A percentile compares a stretch with the other conserved stretches of the same genome.
Evolutionary conservation across 1,139 yeast species (phyloP).

Genomic region (Candida glucosophila): DNA sequence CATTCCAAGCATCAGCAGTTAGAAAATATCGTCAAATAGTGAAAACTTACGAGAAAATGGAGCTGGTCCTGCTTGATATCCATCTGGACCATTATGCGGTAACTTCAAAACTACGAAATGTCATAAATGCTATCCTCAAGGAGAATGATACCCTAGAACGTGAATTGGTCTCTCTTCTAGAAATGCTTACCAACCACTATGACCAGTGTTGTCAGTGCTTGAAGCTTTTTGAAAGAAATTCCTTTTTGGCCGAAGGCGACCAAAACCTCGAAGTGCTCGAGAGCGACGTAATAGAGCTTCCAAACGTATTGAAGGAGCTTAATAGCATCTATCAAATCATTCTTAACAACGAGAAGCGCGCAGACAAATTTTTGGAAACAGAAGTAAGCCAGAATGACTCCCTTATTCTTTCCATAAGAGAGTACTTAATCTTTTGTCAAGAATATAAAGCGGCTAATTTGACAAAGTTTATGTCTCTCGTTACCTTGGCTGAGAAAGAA

Average conservation of each 20-base stretch:
- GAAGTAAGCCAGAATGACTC: constrained; percentile 12
- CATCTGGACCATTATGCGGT: too few relatives aligned
- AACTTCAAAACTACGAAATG: too few relatives aligned
- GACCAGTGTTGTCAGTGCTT: constrained; percentile 64
- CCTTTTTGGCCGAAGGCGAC: constrained; percentile 4
- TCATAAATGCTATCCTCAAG: constrained; percentile 14
- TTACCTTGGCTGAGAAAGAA: constrained; percentile 12
- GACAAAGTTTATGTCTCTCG: constrained; percentile 17
- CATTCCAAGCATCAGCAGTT: constrained; percentile 8
- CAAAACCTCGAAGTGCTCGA: constrained; percentile 24
- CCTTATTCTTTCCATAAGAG: constrained; percentile 8
- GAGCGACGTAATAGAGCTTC: constrained; percentile 26
- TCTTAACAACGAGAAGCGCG: constrained; percentile 26
- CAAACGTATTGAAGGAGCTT: constrained; percentile 22
- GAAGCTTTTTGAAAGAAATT: constrained; percentile 6
- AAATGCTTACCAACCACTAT: constrained; percentile 70
- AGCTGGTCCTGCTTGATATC: too few relatives aligned
- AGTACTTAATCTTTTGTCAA: constrained; percentile 12
- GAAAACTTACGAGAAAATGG: constrained; percentile 14
- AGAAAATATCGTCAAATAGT: constrained; percentile 10
- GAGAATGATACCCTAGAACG: constrained; percentile 51
- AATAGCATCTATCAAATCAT: constrained; percentile 29
- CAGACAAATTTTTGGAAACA: constrained; percentile 15
- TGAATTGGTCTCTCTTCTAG: constrained; percentile 62
- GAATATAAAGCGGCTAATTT: constrained; percentile 17